A percentile compares a stretch with the other conserved stretches of the same genome.
Evolutionary conservation across 1,284 basidiomycete species (phyloP).

Genomic region (Ceratobasidium sp.): DNA sequence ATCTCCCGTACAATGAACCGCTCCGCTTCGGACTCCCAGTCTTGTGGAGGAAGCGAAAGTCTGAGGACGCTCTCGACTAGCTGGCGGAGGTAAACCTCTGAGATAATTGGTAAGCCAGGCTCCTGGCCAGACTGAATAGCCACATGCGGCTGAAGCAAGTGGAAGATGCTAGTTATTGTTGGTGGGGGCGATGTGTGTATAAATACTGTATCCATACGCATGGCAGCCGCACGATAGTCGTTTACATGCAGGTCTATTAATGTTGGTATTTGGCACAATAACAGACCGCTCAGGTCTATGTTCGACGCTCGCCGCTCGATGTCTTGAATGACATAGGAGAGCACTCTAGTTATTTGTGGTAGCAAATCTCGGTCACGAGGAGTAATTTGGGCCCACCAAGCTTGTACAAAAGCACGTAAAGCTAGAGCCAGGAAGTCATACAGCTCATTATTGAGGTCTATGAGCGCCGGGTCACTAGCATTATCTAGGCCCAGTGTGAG

Average conservation of each 20-base stretch:
- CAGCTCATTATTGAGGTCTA: constrained; percentile 68
- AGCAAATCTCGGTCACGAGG: constrained; percentile 82
- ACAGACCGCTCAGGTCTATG: constrained; percentile 63
- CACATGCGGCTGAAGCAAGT: constrained; percentile 79
- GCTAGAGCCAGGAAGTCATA: constrained; percentile 80
- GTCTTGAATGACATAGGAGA: constrained; percentile 63
- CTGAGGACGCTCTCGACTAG: constrained; percentile 74
- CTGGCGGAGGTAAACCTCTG: constrained; percentile 79
- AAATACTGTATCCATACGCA: constrained; percentile 70
- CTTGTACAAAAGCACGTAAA: constrained; percentile 74
- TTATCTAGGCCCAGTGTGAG: constrained; percentile 50
- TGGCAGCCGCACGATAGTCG: constrained; percentile 72
- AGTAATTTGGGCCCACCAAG: constrained; percentile 84
- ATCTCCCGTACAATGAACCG: constrained; percentile 79
- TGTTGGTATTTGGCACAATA: constrained; percentile 66
- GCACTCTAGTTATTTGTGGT: constrained; percentile 68
- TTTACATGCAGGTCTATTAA: constrained; percentile 73
- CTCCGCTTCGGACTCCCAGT: constrained; percentile 73
- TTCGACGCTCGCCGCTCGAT: constrained; percentile 63
- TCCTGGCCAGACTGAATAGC: constrained; percentile 68
- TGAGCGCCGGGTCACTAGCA: constrained; percentile 48
- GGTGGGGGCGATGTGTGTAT: constrained; percentile 50
- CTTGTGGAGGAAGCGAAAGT: constrained; percentile 68
- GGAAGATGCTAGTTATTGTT: constrained; percentile 65
- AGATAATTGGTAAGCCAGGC: constrained; percentile 43